phyloP scores from a whole-genome alignment of 1,139 yeast genomes.

The Hanseniaspora uvarum region DNA sequence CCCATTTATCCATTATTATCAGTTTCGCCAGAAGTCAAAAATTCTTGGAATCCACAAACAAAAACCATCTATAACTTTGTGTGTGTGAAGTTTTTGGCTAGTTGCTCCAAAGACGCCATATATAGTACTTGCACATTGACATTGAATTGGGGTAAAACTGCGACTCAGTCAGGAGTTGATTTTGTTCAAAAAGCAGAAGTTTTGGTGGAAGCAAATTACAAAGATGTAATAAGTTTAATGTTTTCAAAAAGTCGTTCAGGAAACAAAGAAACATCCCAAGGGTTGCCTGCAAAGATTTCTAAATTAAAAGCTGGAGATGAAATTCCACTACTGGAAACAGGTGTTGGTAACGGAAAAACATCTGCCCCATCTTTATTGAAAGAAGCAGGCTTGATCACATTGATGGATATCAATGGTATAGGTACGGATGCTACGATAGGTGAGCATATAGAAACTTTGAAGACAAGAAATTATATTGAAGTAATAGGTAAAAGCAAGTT shows the following conservation, averaged over 20 bases:
- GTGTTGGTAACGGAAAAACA: constrained; percentile 64
- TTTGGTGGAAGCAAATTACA: not conserved
- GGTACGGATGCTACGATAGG: constrained; percentile 99
- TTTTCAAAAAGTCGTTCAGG: constrained; percentile 29
- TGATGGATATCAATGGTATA: constrained; percentile 95
- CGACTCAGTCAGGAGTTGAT: not conserved
- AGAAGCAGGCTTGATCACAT: constrained; percentile 79
- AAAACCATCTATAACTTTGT: constrained; percentile 77
- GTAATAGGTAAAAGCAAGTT: constrained; percentile 28
- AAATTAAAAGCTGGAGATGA: constrained; percentile 45
- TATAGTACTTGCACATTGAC: constrained; percentile 59
- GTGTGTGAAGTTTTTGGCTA: constrained; percentile 76
- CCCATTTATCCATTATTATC: constrained; percentile 84
- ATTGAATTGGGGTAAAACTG: constrained; percentile 49
- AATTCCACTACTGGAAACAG: constrained; percentile 45
- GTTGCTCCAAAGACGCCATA: constrained; percentile 83
- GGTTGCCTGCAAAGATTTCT: constrained; percentile 40
- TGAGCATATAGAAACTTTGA: constrained; percentile 82
- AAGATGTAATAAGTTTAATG: not conserved
- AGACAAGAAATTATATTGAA: constrained; percentile 58
- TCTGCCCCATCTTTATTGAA: constrained; percentile 75
- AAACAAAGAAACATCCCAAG: constrained; percentile 30
- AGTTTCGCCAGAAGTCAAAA: constrained; percentile 19
- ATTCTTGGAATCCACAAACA: constrained; percentile 38
- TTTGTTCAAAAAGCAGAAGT: constrained; percentile 1